Conservation (phyloP, 176 grass and related monocot species). For the Carex myosuroides region DNA sequence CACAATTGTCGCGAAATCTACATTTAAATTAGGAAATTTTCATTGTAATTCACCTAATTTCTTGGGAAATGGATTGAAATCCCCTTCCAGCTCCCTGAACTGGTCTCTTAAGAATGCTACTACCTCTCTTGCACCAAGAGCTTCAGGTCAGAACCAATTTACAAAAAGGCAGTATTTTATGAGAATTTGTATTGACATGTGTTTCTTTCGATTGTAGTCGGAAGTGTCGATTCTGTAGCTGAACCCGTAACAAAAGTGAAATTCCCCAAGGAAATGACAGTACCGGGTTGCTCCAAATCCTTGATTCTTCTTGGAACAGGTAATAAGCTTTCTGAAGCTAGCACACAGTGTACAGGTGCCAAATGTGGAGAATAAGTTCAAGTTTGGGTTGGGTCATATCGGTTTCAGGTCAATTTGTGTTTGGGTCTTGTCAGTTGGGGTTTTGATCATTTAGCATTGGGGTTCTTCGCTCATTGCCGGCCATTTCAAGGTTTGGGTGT, state of each 20-base stretch:
- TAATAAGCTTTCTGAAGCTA: slow-evolving; percentile 1
- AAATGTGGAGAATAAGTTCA: background rate
- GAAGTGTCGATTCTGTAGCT: slow-evolving; percentile 33
- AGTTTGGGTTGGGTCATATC: background rate
- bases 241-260: slow-evolving; percentile 61
- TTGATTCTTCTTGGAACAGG: slow-evolving; percentile 68
- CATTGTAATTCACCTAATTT: background rate
- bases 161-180: background rate
- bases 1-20: background rate
- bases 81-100: background rate
- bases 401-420: background rate
- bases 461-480: background rate
- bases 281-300: slow-evolving; percentile 40
- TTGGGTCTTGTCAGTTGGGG: background rate
- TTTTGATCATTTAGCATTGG: background rate
- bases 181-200: background rate
- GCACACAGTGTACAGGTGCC: background rate
- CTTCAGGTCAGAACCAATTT: slow-evolving; percentile 5
- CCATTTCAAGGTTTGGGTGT: background rate
- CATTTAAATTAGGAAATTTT: background rate
- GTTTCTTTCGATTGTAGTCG: slow-evolving; percentile 30
- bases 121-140: slow-evolving; percentile 1
- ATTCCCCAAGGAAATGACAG: slow-evolving; percentile 49
- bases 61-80: background rate
- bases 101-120: slow-evolving; percentile 1